phyloP scores from a whole-genome alignment of 768 basidiomycete species.

The Boletus subparvulus region DNA sequence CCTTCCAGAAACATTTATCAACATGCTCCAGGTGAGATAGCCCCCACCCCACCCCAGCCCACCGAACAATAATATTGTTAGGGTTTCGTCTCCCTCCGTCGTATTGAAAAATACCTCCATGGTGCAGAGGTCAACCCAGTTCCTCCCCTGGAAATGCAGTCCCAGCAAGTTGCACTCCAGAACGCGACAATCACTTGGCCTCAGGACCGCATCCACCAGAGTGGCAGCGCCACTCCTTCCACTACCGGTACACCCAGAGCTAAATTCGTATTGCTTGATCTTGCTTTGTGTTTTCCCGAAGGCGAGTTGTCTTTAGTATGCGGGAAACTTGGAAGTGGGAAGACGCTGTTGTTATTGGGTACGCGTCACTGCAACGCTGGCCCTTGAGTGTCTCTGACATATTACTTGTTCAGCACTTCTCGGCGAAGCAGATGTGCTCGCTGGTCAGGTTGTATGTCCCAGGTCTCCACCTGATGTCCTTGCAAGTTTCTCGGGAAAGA shows the following conservation, averaged over 20 bases:
- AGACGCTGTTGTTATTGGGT: conserved; percentile 80
- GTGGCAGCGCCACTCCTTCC: conserved; percentile 51
- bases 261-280: conserved; percentile 79
- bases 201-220: conserved; percentile 55
- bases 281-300: conserved; percentile 73
- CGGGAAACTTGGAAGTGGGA: conserved; percentile 88
- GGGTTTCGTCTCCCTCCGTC: conserved; percentile 81
- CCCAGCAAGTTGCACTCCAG: conserved; percentile 68
- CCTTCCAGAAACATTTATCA: conserved; percentile 89
- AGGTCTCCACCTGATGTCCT: conserved; percentile 81
- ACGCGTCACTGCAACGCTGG: background rate
- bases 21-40: conserved; percentile 68
- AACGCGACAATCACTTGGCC: conserved; percentile 93
- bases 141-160: conserved; percentile 54
- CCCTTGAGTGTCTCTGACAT: conserved; percentile 7
- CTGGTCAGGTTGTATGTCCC: conserved; percentile 81
- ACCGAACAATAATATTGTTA: conserved; percentile 22
- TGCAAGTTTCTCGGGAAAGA: conserved; percentile 51
- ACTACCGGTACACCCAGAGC: conserved; percentile 68
- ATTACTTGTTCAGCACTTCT: conserved; percentile 55
- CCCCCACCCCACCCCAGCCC: rapidly evolving
- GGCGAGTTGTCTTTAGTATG: conserved; percentile 83
- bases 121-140: conserved; percentile 69
- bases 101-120: conserved; percentile 87
- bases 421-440: conserved; percentile 55